phyloP scores from a whole-genome alignment of 495 filamentous ascomycete genomes.

The Penicillium cosmopolitanum region DNA sequence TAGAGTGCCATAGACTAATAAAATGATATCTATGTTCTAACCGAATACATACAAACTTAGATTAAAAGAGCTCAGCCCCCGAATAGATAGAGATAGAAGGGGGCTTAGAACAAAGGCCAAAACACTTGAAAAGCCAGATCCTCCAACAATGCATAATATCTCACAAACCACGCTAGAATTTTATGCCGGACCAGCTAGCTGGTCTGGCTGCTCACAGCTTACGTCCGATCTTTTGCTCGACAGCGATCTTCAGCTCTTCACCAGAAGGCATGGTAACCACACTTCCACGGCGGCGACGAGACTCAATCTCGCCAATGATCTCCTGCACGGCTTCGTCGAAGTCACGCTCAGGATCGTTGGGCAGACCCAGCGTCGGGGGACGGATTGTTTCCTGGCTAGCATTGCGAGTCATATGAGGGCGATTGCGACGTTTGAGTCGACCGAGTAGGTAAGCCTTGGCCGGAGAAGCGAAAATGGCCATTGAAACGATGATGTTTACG shows the following conservation, averaged over 20 bases:
- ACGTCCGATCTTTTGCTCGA: slow-evolving; percentile 51
- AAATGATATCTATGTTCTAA: slow-evolving; percentile 3
- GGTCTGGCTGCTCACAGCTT: slow-evolving; percentile 29
- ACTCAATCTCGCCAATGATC: slow-evolving; percentile 70
- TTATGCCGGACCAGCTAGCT: neutral
- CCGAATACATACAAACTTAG: neutral
- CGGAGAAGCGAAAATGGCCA: slow-evolving; percentile 80
- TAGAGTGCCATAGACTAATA: neutral
- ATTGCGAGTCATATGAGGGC: slow-evolving; percentile 33
- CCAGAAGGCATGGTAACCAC: slow-evolving; percentile 51
- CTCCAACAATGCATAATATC: too few species aligned
- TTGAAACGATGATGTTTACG: slow-evolving; percentile 61
- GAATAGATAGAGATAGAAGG: neutral
- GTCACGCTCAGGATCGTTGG: slow-evolving; percentile 74
- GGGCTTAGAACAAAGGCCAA: too few species aligned
- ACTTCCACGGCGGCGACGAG: slow-evolving; percentile 57
- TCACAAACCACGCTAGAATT: neutral
- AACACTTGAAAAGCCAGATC: too few species aligned
- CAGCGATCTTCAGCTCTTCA: slow-evolving; percentile 48
- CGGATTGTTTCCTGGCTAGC: slow-evolving; percentile 36
- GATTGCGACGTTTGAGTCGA: slow-evolving; percentile 61
- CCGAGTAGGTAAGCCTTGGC: slow-evolving; percentile 64
- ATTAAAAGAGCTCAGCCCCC: neutral
- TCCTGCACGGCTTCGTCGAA: slow-evolving; percentile 79
- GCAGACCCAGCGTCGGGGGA: slow-evolving; percentile 74